phyloP scores from a whole-genome alignment of 176 grass and related monocot genomes.

The Leersia perrieri region DNA sequence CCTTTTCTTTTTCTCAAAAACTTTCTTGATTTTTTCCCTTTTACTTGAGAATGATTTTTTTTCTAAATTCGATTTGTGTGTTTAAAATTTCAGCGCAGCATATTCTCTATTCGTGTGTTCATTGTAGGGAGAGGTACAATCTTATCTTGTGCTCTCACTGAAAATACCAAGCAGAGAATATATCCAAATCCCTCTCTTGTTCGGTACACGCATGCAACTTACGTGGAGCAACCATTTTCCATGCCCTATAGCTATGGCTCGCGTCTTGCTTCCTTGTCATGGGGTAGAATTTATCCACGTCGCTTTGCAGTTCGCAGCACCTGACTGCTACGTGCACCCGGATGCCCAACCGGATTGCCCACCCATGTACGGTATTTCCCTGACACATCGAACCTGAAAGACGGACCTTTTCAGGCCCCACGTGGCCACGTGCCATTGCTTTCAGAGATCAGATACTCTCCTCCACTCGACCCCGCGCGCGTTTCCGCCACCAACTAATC shows the following conservation, averaged over 20 bases:
- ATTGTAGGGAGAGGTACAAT: neutral
- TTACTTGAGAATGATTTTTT: neutral
- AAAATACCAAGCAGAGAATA: neutral
- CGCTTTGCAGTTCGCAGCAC: neutral
- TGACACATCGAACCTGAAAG: neutral
- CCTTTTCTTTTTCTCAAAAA: too few species aligned
- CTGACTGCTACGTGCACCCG: neutral
- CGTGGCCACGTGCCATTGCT: slow-evolving; percentile 18
- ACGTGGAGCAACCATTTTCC: slow-evolving; percentile 37
- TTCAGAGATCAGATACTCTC: slow-evolving; percentile 19
- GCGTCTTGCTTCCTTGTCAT: neutral
- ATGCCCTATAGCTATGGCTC: neutral
- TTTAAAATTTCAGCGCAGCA: too few species aligned
- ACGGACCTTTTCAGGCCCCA: neutral
- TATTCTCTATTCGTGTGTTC: neutral
- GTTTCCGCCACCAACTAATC: neutral
- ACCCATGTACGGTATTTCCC: neutral
- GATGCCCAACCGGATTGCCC: neutral
- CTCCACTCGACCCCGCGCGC: neutral
- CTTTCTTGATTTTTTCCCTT: too few species aligned
- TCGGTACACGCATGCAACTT: neutral
- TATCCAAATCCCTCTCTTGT: neutral
- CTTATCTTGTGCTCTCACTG: neutral
- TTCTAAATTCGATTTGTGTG: too few species aligned
- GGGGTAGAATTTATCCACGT: slow-evolving; percentile 19